A percentile compares a stretch with the other conserved stretches of the same genome.
These are phyloP conservation scores for Sordariomycetes sp. DNA, from an alignment of 2,329 filamentous ascomycete genomes.

Conservation along the genomic window DNA sequence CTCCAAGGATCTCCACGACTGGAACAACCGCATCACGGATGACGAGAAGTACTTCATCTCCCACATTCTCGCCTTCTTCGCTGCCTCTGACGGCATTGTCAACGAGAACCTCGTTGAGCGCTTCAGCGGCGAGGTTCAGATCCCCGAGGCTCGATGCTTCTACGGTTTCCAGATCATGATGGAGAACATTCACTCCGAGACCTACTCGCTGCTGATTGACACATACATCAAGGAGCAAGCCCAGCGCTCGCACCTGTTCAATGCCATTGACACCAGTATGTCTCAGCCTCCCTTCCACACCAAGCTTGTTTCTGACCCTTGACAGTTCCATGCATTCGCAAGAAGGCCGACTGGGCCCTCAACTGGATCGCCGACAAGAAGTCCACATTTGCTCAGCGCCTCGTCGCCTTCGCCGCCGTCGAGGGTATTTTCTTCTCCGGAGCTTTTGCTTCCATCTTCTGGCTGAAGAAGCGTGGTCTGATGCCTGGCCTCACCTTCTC, in stretches of 20 bases:
- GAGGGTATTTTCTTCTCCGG: slow-evolving; percentile 99
- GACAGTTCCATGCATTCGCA: slow-evolving; percentile 85
- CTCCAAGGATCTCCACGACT: slow-evolving; percentile 97
- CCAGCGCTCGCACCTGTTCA: slow-evolving; percentile 91
- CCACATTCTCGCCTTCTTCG: slow-evolving; percentile 97
- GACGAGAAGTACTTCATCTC: slow-evolving; percentile 98
- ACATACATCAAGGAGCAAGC: slow-evolving; percentile 98
- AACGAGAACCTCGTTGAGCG: slow-evolving; percentile 99
- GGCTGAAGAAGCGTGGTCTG: slow-evolving; percentile 99
- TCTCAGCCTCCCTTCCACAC: neutral
- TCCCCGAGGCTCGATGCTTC: slow-evolving; percentile 97
- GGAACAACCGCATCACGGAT: slow-evolving; percentile 95
- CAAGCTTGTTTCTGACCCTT: slow-evolving; percentile 9
- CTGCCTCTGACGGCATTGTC: slow-evolving; percentile 96
- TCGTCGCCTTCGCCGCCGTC: slow-evolving; percentile 93
- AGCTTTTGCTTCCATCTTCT: slow-evolving; percentile 98
- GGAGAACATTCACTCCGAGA: slow-evolving; percentile 99
- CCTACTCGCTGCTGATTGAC: slow-evolving; percentile 97
- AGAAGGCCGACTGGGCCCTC: slow-evolving; percentile 98
- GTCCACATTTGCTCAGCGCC: slow-evolving; percentile 89
- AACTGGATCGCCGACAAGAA: slow-evolving; percentile 89
- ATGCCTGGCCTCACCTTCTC: slow-evolving; percentile 99
- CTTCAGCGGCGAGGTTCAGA: slow-evolving; percentile 93
- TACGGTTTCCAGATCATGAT: slow-evolving; percentile 99
- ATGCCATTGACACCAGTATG: slow-evolving; percentile 92